Conservation (phyloP, 2,329 filamentous ascomycete genomes). For the Xylaria sp. region DNA sequence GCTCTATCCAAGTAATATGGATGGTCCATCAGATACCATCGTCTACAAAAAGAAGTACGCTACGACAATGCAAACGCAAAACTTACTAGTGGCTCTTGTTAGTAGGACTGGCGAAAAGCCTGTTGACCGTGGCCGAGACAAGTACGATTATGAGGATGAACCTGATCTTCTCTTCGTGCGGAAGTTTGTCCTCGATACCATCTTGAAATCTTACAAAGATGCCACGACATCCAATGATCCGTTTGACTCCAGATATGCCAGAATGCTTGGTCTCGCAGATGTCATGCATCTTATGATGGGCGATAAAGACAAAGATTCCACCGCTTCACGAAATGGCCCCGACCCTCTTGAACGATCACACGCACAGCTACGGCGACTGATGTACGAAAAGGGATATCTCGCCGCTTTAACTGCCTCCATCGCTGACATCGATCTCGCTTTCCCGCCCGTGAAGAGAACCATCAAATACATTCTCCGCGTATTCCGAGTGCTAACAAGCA, state of each 20-base stretch:
- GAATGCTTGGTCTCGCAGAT: slow-evolving; percentile 87
- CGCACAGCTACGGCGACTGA: slow-evolving; percentile 87
- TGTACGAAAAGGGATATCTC: slow-evolving; percentile 98
- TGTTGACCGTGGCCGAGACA: slow-evolving; percentile 65
- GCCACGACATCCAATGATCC: slow-evolving; percentile 81
- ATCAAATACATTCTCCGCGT: slow-evolving; percentile 97
- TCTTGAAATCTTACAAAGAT: slow-evolving; percentile 91
- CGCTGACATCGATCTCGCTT: slow-evolving; percentile 94
- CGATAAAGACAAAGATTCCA: slow-evolving; percentile 73
- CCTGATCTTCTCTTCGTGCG: slow-evolving; percentile 89
- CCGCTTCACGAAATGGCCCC: slow-evolving; percentile 51
- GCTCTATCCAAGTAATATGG: slow-evolving; percentile 68
- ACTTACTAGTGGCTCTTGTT: slow-evolving; percentile 86
- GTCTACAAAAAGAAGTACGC: slow-evolving; percentile 83
- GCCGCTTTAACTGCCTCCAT: slow-evolving; percentile 89
- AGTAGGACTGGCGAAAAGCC: slow-evolving; percentile 85
- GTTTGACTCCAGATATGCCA: slow-evolving; percentile 85
- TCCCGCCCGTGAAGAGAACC: slow-evolving; percentile 89
- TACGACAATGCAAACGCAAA: slow-evolving; percentile 86
- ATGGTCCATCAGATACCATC: slow-evolving; percentile 77
- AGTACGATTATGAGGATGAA: slow-evolving; percentile 77
- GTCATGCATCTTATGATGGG: slow-evolving; percentile 93
- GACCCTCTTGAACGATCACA: slow-evolving; percentile 67
- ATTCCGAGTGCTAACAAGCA: slow-evolving; percentile 85
- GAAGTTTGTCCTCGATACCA: slow-evolving; percentile 93